Conservation (phyloP, 768 basidiomycete genomes). For the Cantharellus anzutake region DNA sequence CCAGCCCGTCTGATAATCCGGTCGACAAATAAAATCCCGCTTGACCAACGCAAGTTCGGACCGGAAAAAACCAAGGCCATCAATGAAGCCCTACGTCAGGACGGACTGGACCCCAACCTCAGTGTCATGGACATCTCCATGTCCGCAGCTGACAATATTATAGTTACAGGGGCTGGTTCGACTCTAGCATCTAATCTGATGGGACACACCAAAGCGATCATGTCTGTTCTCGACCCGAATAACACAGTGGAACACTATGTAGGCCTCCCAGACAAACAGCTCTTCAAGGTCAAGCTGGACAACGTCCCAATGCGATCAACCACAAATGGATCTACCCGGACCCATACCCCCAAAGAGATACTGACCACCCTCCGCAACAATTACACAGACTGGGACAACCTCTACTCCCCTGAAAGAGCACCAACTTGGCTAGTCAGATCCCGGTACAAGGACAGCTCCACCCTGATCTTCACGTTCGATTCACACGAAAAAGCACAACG, state of each 20-base stretch:
- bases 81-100: background rate
- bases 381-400: no score
- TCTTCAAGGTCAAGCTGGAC: background rate
- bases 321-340: no score
- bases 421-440: no score
- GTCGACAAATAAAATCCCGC: background rate
- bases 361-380: no score
- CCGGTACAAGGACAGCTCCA: no score
- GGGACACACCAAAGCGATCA: background rate
- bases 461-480: no score
- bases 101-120: background rate
- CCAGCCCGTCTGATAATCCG: background rate
- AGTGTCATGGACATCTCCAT: background rate
- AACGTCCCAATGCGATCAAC: no score
- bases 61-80: background rate
- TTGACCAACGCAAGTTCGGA: background rate
- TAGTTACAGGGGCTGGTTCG: background rate
- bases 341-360: no score
- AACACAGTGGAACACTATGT: background rate
- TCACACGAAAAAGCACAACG: no score
- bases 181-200: background rate
- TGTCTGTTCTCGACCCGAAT: background rate
- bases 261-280: background rate
- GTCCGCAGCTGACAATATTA: background rate
- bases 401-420: background rate